phyloP scores from a whole-genome alignment of 2,329 filamentous ascomycete species.

The Cordyceps tenuipes region DNA sequence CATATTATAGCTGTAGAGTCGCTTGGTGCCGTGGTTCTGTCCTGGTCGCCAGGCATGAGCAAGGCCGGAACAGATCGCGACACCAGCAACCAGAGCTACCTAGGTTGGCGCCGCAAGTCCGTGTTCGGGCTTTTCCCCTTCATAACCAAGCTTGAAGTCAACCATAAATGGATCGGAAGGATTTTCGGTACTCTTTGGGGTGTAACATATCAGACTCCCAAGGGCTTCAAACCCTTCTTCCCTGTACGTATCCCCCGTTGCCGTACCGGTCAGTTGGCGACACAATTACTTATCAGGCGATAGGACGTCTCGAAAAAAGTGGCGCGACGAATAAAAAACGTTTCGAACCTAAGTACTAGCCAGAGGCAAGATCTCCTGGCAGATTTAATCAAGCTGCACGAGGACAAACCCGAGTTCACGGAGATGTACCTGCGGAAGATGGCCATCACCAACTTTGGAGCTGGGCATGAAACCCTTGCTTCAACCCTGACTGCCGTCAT shows the following conservation, averaged over 20 bases:
- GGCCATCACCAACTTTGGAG: constrained; percentile 47
- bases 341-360: constrained; percentile 23
- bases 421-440: constrained; percentile 41
- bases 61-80: constrained; percentile 35
- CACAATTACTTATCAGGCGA: neutral
- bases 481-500: constrained; percentile 43
- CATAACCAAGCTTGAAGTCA: constrained; percentile 30
- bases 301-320: constrained; percentile 29
- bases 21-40: constrained; percentile 40
- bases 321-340: constrained; percentile 25
- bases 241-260: constrained; percentile 28
- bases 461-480: constrained; percentile 46
- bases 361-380: constrained; percentile 33
- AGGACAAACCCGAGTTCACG: constrained; percentile 36
- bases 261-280: neutral
- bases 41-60: constrained; percentile 44
- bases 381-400: constrained; percentile 39
- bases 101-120: constrained; percentile 43
- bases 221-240: constrained; percentile 40
- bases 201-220: constrained; percentile 35
- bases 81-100: constrained; percentile 40
- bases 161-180: constrained; percentile 28
- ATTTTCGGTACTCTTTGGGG: constrained; percentile 36
- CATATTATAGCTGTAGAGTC: constrained; percentile 47
- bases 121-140: constrained; percentile 43